phyloP scores from a whole-genome alignment of 257 asterid species.

The Solanum peruvianum region DNA sequence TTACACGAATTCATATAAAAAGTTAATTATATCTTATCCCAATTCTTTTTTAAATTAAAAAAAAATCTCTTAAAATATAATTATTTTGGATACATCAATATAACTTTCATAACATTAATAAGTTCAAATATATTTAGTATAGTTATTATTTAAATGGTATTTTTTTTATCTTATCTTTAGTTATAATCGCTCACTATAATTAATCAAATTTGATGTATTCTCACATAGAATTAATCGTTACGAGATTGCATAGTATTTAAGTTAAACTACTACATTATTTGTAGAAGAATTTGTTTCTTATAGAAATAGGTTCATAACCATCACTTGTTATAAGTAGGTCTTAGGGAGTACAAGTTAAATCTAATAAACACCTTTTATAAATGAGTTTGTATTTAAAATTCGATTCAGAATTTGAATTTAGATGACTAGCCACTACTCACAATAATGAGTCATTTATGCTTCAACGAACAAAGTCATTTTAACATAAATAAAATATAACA shows the following conservation, averaged over 20 bases:
- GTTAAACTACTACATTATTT: too few species aligned
- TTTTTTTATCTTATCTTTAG: too few species aligned
- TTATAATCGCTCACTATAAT: neutral
- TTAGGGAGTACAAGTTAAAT: neutral
- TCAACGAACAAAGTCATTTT: neutral
- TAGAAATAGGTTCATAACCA: too few species aligned
- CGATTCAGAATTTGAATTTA: too few species aligned
- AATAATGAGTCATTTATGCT: neutral
- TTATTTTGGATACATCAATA: neutral
- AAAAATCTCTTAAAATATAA: neutral
- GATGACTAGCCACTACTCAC: neutral
- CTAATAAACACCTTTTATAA: neutral
- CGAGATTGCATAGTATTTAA: neutral
- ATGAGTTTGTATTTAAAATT: too few species aligned
- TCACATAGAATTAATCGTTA: neutral
- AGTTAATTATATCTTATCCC: too few species aligned
- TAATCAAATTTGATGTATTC: neutral
- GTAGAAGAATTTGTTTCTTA: too few species aligned
- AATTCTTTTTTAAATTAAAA: too few species aligned
- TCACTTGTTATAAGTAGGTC: neutral
- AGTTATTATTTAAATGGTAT: neutral
- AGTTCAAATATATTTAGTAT: neutral
- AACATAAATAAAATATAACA: too few species aligned
- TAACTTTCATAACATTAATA: neutral
- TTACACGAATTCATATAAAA: too few species aligned